Evolutionary conservation across 2,329 filamentous ascomycete species (phyloP).

Genomic region (Metarhizium robertsii): DNA sequence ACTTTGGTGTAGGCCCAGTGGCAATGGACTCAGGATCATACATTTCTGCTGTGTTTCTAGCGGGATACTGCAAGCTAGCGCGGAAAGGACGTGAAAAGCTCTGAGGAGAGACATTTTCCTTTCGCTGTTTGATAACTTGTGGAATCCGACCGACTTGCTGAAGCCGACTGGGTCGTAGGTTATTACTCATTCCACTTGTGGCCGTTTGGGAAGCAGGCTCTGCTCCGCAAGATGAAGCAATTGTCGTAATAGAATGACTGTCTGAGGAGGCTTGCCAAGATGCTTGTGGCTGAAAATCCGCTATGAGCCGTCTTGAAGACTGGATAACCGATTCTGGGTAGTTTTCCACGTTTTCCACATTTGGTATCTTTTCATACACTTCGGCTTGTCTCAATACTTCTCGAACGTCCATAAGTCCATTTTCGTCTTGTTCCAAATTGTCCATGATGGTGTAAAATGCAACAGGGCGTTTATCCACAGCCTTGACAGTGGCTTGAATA

Average conservation of each 20-base stretch:
- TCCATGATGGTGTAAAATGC: conserved; percentile 56
- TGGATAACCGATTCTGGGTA: not conserved
- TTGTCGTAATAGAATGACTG: not conserved
- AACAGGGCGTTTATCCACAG: conserved; percentile 40
- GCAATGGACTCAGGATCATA: conserved; percentile 31
- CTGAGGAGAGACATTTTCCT: conserved; percentile 58
- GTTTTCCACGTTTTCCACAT: not conserved
- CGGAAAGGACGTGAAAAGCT: conserved; percentile 82
- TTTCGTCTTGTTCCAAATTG: conserved; percentile 44
- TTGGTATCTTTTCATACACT: conserved; percentile 19
- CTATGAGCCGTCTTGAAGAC: not conserved
- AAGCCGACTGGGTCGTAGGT: conserved; percentile 46
- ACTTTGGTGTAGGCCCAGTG: conserved; percentile 36
- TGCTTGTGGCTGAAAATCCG: not conserved
- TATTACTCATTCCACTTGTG: conserved; percentile 1
- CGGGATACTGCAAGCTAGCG: conserved; percentile 33
- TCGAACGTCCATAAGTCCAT: conserved; percentile 28
- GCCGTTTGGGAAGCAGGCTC: conserved; percentile 1
- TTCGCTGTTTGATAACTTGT: conserved; percentile 61
- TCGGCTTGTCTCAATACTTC: conserved; percentile 43
- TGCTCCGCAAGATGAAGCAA: not conserved
- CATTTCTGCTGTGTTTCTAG: conserved; percentile 20
- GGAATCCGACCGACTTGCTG: conserved; percentile 82
- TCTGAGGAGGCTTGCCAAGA: not conserved
- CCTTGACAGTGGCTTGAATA: conserved; percentile 39